Evolutionary conservation across 2,329 filamentous ascomycete genomes (phyloP).

Genomic region (Aureobasidium sp.): DNA sequence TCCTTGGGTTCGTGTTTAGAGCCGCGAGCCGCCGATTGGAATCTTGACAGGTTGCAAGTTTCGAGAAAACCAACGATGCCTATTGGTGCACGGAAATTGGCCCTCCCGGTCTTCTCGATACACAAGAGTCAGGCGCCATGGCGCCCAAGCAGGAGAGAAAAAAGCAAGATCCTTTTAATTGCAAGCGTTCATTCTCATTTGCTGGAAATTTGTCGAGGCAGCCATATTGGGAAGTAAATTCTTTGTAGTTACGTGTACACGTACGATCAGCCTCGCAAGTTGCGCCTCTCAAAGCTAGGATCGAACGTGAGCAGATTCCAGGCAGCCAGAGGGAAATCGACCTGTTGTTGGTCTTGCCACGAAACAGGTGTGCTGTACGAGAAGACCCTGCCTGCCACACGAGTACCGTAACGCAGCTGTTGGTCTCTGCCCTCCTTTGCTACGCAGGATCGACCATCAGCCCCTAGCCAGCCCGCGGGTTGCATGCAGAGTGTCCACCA

Average conservation of each 20-base stretch:
- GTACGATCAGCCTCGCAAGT: conserved; percentile 1
- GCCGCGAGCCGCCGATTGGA: conserved; percentile 13
- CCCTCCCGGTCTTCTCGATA: not conserved
- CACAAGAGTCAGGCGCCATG: conserved; percentile 5
- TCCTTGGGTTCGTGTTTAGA: conserved; percentile 7
- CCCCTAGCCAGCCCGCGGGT: conserved; percentile 8
- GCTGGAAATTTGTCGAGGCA: conserved; percentile 4
- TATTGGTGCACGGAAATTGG: conserved; percentile 10
- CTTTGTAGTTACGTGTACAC: conserved; percentile 6
- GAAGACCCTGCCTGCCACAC: not conserved
- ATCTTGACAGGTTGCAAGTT: conserved; percentile 14
- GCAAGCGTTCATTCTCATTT: not conserved
- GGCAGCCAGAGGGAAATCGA: not conserved
- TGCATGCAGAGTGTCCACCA: not conserved
- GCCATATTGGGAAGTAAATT: not conserved
- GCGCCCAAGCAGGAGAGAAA: not conserved
- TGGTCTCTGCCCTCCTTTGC: not conserved
- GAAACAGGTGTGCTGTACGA: not conserved
- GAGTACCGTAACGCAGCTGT: not conserved
- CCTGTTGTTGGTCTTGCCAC: conserved; percentile 1
- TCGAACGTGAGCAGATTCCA: not conserved
- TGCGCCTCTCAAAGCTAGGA: not conserved
- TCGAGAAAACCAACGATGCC: not conserved
- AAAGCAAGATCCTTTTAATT: conserved; percentile 1
- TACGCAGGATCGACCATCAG: not conserved